These are phyloP conservation scores for Xerocomellus amylosporus DNA, from an alignment of 768 basidiomycete genomes.

Conservation along the genomic window DNA sequence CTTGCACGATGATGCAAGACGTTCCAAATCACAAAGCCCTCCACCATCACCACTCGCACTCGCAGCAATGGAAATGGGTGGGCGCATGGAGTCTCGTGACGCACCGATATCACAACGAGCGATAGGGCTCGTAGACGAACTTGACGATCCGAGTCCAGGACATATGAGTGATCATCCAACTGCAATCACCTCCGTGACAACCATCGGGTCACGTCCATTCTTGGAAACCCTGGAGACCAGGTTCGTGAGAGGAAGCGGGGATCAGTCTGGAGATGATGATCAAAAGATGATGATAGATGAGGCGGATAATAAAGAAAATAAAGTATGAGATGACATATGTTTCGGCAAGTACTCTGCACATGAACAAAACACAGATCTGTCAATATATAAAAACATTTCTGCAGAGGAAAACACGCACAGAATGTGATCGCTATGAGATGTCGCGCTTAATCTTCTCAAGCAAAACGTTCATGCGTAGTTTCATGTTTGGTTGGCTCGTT, in stretches of 20 bases:
- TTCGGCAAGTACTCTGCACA: neutral
- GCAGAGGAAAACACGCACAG: slow-evolving; percentile 1
- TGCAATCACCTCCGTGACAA: slow-evolving; percentile 64
- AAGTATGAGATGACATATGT: slow-evolving; percentile 35
- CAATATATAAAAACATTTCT: neutral
- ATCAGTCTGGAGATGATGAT: slow-evolving; percentile 26
- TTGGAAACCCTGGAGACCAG: slow-evolving; percentile 57
- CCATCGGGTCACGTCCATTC: slow-evolving; percentile 44
- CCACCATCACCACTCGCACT: slow-evolving; percentile 71
- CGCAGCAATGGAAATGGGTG: slow-evolving; percentile 33
- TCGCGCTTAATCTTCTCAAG: slow-evolving; percentile 82
- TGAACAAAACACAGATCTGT: slow-evolving; percentile 1
- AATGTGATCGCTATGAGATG: slow-evolving; percentile 31
- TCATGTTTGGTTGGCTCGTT: slow-evolving; percentile 70
- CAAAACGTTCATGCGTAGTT: slow-evolving; percentile 80
- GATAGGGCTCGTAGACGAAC: slow-evolving; percentile 78
- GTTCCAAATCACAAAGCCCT: slow-evolving; percentile 76
- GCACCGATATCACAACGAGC: slow-evolving; percentile 42
- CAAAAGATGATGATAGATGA: slow-evolving; percentile 41
- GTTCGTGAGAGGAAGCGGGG: slow-evolving; percentile 53
- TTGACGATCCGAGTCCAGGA: slow-evolving; percentile 81
- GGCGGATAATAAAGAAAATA: slow-evolving; percentile 54
- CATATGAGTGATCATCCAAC: slow-evolving; percentile 82
- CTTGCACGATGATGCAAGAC: slow-evolving; percentile 77
- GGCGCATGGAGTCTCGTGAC: slow-evolving; percentile 37